phyloP scores from a whole-genome alignment of 192 early-diverging fungal species.

The Backusella parvicylindrica region DNA sequence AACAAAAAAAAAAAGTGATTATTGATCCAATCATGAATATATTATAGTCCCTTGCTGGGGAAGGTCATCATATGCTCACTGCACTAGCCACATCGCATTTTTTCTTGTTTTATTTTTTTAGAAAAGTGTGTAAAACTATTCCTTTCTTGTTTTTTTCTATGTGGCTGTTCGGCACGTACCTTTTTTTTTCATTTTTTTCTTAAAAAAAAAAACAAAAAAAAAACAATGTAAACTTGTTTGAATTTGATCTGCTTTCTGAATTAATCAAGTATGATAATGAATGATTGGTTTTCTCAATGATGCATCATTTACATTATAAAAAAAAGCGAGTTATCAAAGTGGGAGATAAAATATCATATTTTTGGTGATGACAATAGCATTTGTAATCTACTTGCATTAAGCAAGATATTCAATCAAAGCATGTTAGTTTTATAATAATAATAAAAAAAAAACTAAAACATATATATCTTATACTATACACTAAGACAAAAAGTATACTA shows the following conservation, averaged over 20 bases:
- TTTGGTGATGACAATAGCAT: background rate
- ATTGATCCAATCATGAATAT: background rate
- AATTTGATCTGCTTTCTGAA: background rate
- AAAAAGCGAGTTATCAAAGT: background rate
- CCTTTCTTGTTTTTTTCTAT: background rate
- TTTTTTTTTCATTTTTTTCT: background rate
- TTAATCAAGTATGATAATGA: background rate
- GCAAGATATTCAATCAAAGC: background rate
- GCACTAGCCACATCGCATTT: background rate
- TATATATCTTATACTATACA: background rate
- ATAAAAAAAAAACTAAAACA: background rate
- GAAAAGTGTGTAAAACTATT: background rate
- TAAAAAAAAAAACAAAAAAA: too few species aligned
- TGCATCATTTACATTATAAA: background rate
- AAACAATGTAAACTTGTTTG: background rate
- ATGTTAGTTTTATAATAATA: too few species aligned
- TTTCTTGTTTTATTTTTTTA: background rate
- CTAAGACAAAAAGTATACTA: background rate
- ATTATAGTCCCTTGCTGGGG: background rate
- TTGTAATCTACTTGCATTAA: background rate
- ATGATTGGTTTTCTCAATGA: background rate
- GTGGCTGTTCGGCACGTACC: background rate
- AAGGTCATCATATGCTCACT: background rate
- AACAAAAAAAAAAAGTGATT: background rate
- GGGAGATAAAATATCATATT: too few species aligned